A percentile compares a stretch with the other conserved stretches of the same genome.
Evolutionary conservation across 208 protist genomes (phyloP).

Genomic region (Lotmaria passim): DNA sequence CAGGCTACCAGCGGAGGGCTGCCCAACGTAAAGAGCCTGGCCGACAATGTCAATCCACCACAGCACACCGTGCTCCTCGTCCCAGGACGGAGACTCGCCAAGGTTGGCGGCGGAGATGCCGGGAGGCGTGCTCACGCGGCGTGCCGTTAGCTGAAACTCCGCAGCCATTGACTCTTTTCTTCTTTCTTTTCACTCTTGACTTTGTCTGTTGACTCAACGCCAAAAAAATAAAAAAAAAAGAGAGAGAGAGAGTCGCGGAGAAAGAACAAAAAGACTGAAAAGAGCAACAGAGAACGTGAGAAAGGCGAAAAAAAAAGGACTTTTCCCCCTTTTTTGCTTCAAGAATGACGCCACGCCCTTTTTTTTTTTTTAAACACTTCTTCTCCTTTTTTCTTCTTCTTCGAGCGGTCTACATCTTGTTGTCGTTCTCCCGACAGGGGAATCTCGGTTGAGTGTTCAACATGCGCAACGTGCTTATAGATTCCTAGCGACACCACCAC

Average conservation of each 20-base stretch:
- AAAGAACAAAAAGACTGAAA: no score
- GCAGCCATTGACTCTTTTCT: constrained; percentile 26
- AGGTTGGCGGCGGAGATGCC: constrained; percentile 12
- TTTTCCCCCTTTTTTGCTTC: no score
- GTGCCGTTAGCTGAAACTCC: constrained; percentile 36
- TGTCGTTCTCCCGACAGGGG: no score
- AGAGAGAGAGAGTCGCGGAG: neutral
- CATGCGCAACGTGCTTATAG: no score
- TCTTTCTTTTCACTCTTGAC: neutral
- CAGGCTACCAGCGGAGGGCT: constrained; percentile 6
- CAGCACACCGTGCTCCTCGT: constrained; percentile 28
- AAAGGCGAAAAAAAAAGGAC: no score
- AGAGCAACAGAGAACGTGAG: no score
- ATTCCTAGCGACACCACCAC: no score
- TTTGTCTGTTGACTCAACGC: neutral
- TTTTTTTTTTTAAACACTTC: no score
- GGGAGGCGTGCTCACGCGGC: constrained; percentile 19
- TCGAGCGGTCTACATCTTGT: no score
- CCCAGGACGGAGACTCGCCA: constrained; percentile 34
- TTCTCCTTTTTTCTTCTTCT: no score
- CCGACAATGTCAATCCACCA: constrained; percentile 44
- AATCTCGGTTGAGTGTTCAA: no score
- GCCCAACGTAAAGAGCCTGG: constrained; percentile 28
- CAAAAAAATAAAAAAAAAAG: constrained; percentile 12
- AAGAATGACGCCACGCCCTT: no score